phyloP scores from a whole-genome alignment of 2,329 filamentous ascomycete species.

The Botrytis tulipae region DNA sequence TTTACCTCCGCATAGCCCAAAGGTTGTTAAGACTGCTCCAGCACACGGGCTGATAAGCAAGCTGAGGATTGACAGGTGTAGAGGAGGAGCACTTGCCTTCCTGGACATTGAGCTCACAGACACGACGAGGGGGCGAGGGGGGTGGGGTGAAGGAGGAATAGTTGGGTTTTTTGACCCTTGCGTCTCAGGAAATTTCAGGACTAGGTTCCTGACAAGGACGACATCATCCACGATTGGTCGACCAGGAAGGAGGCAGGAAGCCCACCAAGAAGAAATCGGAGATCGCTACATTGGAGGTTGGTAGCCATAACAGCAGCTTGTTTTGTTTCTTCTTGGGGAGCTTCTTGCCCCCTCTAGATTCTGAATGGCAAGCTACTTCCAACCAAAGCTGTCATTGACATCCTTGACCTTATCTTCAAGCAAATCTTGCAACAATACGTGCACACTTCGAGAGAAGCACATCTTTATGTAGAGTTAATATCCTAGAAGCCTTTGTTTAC shows the following conservation, averaged over 20 bases:
- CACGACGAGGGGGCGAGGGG: neutral
- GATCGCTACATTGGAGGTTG: neutral
- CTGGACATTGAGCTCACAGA: neutral
- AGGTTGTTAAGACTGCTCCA: neutral
- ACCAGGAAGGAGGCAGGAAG: neutral
- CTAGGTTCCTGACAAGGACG: neutral
- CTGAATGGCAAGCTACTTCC: slow-evolving; percentile 51
- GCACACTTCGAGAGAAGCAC: no score
- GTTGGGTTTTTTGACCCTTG: neutral
- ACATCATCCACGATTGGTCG: neutral
- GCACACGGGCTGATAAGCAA: neutral
- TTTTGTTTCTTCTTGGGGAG: slow-evolving; percentile 38
- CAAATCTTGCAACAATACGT: slow-evolving; percentile 45
- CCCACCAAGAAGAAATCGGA: neutral
- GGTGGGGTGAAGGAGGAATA: neutral
- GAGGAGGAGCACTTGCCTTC: neutral
- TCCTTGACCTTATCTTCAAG: slow-evolving; percentile 51
- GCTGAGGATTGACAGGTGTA: neutral
- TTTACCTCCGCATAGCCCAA: neutral
- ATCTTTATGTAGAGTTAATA: neutral
- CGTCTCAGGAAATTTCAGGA: no score
- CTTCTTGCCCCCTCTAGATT: slow-evolving; percentile 44
- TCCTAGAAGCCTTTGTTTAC: neutral
- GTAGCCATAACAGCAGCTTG: neutral
- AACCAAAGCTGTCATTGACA: slow-evolving; percentile 48